Conservation (phyloP, 176 grass and related monocot genomes). For the Phragmites australis region DNA sequence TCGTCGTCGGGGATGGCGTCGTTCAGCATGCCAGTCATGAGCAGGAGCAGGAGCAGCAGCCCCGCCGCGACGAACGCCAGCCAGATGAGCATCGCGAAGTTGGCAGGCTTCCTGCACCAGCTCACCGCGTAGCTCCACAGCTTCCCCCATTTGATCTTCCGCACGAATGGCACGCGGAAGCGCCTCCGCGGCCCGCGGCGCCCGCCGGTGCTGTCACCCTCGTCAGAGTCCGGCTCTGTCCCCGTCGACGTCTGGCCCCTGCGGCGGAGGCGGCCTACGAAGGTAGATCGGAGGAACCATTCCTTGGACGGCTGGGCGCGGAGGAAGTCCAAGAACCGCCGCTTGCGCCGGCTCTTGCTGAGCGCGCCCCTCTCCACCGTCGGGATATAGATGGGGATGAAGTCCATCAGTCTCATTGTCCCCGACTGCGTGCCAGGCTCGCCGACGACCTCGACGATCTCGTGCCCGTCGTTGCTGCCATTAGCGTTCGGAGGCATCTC, state of each 20-base stretch:
- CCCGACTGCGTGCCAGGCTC: conserved; percentile 23
- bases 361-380: conserved; percentile 50
- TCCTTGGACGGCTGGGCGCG: conserved; percentile 74
- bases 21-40: conserved; percentile 76
- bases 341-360: conserved; percentile 33
- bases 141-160: conserved; percentile 63
- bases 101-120: conserved; percentile 75
- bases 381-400: conserved; percentile 79
- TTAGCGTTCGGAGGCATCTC: conserved; percentile 38
- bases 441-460: conserved; percentile 40
- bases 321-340: conserved; percentile 81
- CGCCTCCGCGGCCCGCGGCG: not conserved
- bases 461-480: not conserved
- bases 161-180: conserved; percentile 76
- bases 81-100: conserved; percentile 81
- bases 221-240: not conserved
- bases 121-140: conserved; percentile 59
- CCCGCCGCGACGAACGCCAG: conserved; percentile 56
- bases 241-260: not conserved
- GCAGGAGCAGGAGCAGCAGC: conserved; percentile 56
- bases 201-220: not conserved
- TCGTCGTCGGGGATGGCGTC: conserved; percentile 57
- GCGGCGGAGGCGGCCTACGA: conserved; percentile 60
- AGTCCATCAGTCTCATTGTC: conserved; percentile 54
- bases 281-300: conserved; percentile 64